Conservation (phyloP, 2,329 filamentous ascomycete species). For the Colletotrichum kahawae region DNA sequence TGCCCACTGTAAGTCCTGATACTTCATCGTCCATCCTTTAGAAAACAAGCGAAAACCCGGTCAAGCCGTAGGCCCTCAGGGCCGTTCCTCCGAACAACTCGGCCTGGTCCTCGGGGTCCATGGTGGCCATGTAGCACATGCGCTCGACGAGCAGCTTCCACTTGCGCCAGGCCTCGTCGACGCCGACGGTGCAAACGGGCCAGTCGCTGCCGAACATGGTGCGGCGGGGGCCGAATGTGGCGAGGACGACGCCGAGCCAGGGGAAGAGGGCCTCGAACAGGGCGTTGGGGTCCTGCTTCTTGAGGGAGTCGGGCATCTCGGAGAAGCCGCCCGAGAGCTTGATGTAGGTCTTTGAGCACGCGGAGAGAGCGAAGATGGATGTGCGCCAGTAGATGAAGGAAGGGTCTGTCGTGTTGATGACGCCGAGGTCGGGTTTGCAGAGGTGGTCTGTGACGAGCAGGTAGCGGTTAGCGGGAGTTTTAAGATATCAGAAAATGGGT, state of each 20-base stretch:
- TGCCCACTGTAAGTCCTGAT: not conserved
- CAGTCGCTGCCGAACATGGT: constrained; percentile 95
- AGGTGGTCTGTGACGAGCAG: constrained; percentile 70
- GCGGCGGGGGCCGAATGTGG: constrained; percentile 72
- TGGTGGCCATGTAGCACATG: constrained; percentile 66
- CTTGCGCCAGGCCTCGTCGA: constrained; percentile 70
- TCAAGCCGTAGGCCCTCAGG: constrained; percentile 66
- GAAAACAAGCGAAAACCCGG: not conserved
- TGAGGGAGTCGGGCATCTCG: constrained; percentile 67
- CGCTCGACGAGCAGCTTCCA: constrained; percentile 77
- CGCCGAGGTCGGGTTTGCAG: constrained; percentile 81
- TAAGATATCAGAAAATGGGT: not conserved
- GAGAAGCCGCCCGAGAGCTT: constrained; percentile 90
- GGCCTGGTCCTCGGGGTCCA: constrained; percentile 65
- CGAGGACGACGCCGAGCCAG: constrained; percentile 76
- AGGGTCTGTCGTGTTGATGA: constrained; percentile 62
- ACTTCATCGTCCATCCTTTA: not conserved
- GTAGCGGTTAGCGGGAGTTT: not conserved
- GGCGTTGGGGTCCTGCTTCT: constrained; percentile 52
- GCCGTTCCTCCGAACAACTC: constrained; percentile 78
- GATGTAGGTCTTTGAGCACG: constrained; percentile 74
- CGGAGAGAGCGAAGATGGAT: constrained; percentile 70
- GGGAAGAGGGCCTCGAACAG: constrained; percentile 69
- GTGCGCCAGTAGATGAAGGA: constrained; percentile 73
- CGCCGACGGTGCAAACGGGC: constrained; percentile 80